Percentiles rank a stretch among this genome's conserved stretches.
Conservation (phyloP, 257 asterid genomes). For the Lavandula angustifolia region DNA sequence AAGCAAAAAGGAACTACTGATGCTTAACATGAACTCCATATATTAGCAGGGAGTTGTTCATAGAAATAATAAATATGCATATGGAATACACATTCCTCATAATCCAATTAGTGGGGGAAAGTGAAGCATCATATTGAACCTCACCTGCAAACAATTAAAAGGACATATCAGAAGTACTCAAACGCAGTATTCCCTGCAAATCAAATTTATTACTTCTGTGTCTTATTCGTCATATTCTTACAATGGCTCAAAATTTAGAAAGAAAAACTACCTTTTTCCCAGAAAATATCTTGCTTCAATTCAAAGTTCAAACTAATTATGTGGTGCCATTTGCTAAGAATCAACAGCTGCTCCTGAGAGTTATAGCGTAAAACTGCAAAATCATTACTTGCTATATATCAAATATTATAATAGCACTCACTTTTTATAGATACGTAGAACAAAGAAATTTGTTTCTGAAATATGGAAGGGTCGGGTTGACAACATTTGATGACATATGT, state of each 20-base stretch:
- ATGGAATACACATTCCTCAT: background rate
- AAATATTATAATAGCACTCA: slow-evolving; percentile 1
- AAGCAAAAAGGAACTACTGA: background rate
- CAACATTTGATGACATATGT: slow-evolving; percentile 28
- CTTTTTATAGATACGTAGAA: background rate
- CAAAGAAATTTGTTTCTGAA: slow-evolving; percentile 5
- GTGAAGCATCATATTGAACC: slow-evolving; percentile 3
- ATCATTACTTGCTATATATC: background rate
- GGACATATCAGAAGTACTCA: background rate
- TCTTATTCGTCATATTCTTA: background rate
- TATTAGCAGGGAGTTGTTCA: background rate
- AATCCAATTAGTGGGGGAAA: background rate
- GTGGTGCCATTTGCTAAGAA: background rate
- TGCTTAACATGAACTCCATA: background rate
- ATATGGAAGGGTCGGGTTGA: slow-evolving; percentile 6
- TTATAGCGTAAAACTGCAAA: slow-evolving; percentile 13
- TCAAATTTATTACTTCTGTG: background rate
- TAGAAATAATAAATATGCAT: background rate
- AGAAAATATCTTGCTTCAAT: background rate
- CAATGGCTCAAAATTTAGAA: background rate
- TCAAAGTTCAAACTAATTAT: background rate
- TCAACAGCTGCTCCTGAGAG: background rate
- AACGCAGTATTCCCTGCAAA: background rate
- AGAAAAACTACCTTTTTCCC: background rate
- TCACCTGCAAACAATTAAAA: background rate